A percentile compares a stretch with the other conserved stretches of the same genome.
Evolutionary conservation across 768 basidiomycete genomes (phyloP).

Genomic region (Favolaschia claudopus): DNA sequence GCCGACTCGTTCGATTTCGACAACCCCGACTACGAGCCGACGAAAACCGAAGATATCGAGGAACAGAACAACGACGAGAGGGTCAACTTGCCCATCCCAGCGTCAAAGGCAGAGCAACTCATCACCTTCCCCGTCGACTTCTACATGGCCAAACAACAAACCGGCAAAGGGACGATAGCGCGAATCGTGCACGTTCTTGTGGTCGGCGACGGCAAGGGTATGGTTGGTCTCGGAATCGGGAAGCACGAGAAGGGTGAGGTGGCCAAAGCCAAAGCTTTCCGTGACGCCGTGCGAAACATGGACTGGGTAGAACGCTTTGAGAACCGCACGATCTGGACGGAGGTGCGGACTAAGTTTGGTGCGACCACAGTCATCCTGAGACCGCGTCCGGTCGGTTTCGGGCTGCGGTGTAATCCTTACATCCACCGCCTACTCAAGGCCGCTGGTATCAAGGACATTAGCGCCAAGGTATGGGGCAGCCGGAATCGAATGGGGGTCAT

Average conservation of each 20-base stretch:
- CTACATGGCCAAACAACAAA: constrained; percentile 84
- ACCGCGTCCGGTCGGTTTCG: constrained; percentile 89
- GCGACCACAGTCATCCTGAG: constrained; percentile 82
- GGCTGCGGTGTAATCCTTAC: constrained; percentile 87
- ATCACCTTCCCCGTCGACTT: constrained; percentile 53
- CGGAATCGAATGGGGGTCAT: constrained; percentile 86
- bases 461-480: constrained; percentile 95
- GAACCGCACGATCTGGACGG: constrained; percentile 93
- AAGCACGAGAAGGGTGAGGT: constrained; percentile 66
- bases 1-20: constrained; percentile 41
- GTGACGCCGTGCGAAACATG: constrained; percentile 84
- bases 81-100: constrained; percentile 35
- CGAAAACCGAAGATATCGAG: constrained; percentile 40
- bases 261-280: constrained; percentile 66
- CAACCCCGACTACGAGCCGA: constrained; percentile 25
- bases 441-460: constrained; percentile 94
- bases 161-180: constrained; percentile 89
- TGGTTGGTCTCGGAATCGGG: constrained; percentile 84
- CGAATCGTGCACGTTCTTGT: constrained; percentile 69
- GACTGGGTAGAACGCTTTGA: constrained; percentile 96
- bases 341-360: constrained; percentile 85
- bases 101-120: constrained; percentile 32
- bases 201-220: constrained; percentile 83
- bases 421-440: constrained; percentile 91
- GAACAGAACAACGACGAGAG: constrained; percentile 40